phyloP scores from a whole-genome alignment of 495 filamentous ascomycete genomes.

The Parachaetomium inaequale region DNA sequence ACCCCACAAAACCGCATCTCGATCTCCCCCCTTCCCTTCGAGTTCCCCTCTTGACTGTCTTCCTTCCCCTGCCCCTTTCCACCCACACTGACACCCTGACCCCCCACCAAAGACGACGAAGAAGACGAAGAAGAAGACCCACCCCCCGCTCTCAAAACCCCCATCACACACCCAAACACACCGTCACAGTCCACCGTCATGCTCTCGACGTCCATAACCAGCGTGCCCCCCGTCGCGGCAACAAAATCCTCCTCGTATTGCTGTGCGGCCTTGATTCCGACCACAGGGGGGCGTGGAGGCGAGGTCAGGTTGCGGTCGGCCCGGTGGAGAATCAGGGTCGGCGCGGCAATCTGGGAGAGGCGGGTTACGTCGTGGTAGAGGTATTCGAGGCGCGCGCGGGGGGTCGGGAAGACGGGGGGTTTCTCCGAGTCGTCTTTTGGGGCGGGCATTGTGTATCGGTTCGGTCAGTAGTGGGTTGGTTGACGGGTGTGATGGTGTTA shows the following conservation, averaged over 20 bases:
- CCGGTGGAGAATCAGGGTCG: conserved; percentile 24
- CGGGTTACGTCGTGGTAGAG: conserved; percentile 27
- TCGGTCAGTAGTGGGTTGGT: too few species aligned
- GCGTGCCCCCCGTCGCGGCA: conserved; percentile 17
- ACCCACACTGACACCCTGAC: neutral
- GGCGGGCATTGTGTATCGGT: neutral
- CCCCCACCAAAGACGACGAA: neutral
- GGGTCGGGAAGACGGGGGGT: neutral
- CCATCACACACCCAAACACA: conserved; percentile 27
- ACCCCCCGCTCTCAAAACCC: conserved; percentile 10
- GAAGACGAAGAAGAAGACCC: too few species aligned
- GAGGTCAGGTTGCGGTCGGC: conserved; percentile 18
- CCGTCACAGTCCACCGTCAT: conserved; percentile 7
- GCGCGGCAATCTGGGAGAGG: conserved; percentile 19
- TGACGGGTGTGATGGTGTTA: too few species aligned
- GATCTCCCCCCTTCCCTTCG: neutral
- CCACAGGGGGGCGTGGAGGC: conserved; percentile 7
- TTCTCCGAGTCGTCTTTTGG: neutral
- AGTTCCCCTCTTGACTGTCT: too few species aligned
- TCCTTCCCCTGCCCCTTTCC: neutral
- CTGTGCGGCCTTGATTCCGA: conserved; percentile 25
- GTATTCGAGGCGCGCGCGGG: conserved; percentile 15
- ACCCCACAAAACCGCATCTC: conserved; percentile 29
- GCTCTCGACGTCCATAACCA: conserved; percentile 29
- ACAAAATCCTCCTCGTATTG: conserved; percentile 28